phyloP scores from a whole-genome alignment of 2,329 filamentous ascomycete genomes.

The Didymella exigua region DNA sequence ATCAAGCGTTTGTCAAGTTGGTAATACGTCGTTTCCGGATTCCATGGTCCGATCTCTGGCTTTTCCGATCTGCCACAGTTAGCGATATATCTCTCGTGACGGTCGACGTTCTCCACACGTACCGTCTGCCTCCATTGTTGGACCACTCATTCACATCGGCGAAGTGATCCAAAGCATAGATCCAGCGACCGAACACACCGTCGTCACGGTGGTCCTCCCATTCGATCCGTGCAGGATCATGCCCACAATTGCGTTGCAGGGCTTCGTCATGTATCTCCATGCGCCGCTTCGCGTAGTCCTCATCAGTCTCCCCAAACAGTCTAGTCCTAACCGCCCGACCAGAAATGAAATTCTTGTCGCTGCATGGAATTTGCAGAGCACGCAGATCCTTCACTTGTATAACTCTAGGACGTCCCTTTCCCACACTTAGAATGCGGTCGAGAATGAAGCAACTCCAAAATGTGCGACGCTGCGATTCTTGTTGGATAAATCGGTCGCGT shows the following conservation, averaged over 20 bases:
- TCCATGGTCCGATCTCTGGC: conserved; percentile 64
- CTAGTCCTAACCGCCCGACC: conserved; percentile 61
- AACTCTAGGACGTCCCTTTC: conserved; percentile 65
- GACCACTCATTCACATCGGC: conserved; percentile 63
- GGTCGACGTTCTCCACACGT: conserved; percentile 19
- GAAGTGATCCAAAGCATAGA: conserved; percentile 61
- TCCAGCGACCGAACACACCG: conserved; percentile 56
- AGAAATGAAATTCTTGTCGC: conserved; percentile 68
- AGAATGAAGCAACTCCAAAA: conserved; percentile 78
- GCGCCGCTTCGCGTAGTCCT: conserved; percentile 21
- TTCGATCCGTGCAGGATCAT: conserved; percentile 6
- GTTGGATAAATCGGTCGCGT: conserved; percentile 58
- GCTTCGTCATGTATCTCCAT: conserved; percentile 8
- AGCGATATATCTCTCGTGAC: neutral
- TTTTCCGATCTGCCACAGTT: conserved; percentile 29
- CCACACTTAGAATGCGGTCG: conserved; percentile 71
- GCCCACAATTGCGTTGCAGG: conserved; percentile 5
- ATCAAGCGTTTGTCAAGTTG: conserved; percentile 59
- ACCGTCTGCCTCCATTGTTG: conserved; percentile 63
- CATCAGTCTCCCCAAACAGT: conserved; percentile 27
- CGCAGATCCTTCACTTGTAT: conserved; percentile 64
- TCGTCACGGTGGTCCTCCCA: conserved; percentile 60
- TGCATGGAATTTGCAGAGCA: conserved; percentile 68
- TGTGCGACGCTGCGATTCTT: conserved; percentile 70
- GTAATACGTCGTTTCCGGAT: conserved; percentile 60